A percentile compares a stretch with the other conserved stretches of the same genome.
These are phyloP conservation scores for Lichtheimia corymbifera DNA, from an alignment of 371 early-diverging fungal genomes.

Conservation along the genomic window DNA sequence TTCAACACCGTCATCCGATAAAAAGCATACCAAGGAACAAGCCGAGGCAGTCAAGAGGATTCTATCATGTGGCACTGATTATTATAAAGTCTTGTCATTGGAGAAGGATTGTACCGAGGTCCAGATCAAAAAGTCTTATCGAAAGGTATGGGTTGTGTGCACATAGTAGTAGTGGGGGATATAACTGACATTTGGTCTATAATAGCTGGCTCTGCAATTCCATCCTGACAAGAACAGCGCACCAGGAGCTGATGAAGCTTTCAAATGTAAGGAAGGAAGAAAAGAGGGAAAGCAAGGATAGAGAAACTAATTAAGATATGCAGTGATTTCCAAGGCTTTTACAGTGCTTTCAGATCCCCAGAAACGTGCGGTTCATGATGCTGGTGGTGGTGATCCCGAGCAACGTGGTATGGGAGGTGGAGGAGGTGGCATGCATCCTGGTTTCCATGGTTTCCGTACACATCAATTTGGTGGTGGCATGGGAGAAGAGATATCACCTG, in stretches of 20 bases:
- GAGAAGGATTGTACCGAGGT: slow-evolving; percentile 76
- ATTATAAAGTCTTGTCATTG: slow-evolving; percentile 89
- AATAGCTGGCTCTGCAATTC: slow-evolving; percentile 89
- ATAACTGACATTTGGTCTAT: neutral
- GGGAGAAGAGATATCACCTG: slow-evolving; percentile 87
- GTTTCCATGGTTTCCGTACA: slow-evolving; percentile 5
- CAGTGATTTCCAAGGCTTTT: slow-evolving; percentile 90
- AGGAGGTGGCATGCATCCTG: neutral
- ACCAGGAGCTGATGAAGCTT: slow-evolving; percentile 96
- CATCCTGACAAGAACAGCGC: slow-evolving; percentile 98
- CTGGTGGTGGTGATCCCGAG: slow-evolving; percentile 76
- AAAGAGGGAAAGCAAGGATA: neutral
- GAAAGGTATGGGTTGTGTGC: slow-evolving; percentile 67
- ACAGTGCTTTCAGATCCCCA: slow-evolving; percentile 84
- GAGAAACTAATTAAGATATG: neutral
- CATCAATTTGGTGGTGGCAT: slow-evolving; percentile 1
- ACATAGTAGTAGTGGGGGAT: neutral
- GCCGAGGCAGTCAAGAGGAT: slow-evolving; percentile 78
- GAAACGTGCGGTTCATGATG: slow-evolving; percentile 86
- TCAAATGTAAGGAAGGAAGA: slow-evolving; percentile 74
- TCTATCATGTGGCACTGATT: slow-evolving; percentile 72
- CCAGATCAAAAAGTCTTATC: slow-evolving; percentile 96
- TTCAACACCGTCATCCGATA: slow-evolving; percentile 17
- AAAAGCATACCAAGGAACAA: slow-evolving; percentile 83
- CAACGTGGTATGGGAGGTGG: slow-evolving; percentile 24